phyloP scores from a whole-genome alignment of 257 asterid species.

The Solanum dulcamara region DNA sequence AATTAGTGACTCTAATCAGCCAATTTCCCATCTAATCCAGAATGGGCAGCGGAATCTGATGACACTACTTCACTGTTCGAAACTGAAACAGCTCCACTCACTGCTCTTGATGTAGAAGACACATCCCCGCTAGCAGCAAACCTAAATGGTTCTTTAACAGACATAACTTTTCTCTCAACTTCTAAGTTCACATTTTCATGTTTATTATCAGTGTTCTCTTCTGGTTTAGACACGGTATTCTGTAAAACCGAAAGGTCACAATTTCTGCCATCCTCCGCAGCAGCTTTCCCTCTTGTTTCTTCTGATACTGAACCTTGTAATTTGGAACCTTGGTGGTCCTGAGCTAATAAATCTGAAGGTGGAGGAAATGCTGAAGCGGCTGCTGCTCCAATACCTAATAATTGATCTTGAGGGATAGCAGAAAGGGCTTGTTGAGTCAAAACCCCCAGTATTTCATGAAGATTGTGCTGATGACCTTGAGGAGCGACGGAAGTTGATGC shows the following conservation, averaged over 20 bases:
- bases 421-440: constrained; percentile 8
- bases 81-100: neutral
- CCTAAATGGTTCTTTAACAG: neutral
- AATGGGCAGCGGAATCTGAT: neutral
- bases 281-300: neutral
- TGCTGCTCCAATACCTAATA: neutral
- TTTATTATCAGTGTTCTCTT: neutral
- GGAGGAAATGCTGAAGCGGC: neutral
- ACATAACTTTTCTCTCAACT: neutral
- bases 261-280: neutral
- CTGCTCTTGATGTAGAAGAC: neutral
- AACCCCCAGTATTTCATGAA: constrained; percentile 9
- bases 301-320: neutral
- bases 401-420: constrained; percentile 10
- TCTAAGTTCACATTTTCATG: neutral
- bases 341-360: neutral
- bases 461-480: constrained; percentile 20
- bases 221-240: neutral
- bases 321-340: neutral
- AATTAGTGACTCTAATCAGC: neutral
- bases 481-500: constrained; percentile 21
- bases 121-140: neutral
- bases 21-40: neutral
- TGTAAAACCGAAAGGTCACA: neutral
- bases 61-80: neutral